Base-by-base conservation (phyloP, 108 stramenopile genomes). In the Pseudonitzschia pungens region DNA sequence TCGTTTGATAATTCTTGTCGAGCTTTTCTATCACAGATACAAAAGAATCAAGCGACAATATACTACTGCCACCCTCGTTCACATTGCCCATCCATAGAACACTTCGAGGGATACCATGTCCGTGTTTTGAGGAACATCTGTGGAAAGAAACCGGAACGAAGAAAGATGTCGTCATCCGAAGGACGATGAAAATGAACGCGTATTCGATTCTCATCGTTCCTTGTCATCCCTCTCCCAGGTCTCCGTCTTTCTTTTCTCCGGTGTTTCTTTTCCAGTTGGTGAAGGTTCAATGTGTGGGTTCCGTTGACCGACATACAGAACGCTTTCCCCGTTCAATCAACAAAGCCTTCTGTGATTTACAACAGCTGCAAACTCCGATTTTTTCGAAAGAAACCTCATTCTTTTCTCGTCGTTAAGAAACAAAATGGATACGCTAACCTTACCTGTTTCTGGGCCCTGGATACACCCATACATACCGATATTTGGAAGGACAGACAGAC, bases 41-140 rank as follows among this genome's bases (percentile, higher is more conserved):
- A 44, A 74, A 74, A 53, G 42, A 53, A 32, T 73, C 72, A 12
- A 73, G 28, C 11, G 72, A 59, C 6, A 62, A 14, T 41, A 40
- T 16, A 15, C 29, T 33, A 14, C 26, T 20, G 22, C 22, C 60
- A 33, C 15, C 16, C 15, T 62, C 60, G 31, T 40, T 33, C 14
- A 21, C 29, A 6, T 20, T 18, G 31, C 40, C 60, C 60, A 21
- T 29, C 33, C 32, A 40, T 2, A 62, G 60, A 62, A 40, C 36
- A 5, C 14, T 33, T 28, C 33, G 60, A 62, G 60, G 29, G 60
- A 33, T 15, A 14, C 33, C 14, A 10, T 33, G 4, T n/a, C 14
- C 45, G 18, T 48, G 45, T 12, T 48, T 4, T 12, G 60, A 40
- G 31, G 36, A 3, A 24, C 29, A 40, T 33, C 33, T 62, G 33